Evolutionary conservation across 148 eudicot genomes (phyloP).

Genomic region (Rhododendron mucronatum): DNA sequence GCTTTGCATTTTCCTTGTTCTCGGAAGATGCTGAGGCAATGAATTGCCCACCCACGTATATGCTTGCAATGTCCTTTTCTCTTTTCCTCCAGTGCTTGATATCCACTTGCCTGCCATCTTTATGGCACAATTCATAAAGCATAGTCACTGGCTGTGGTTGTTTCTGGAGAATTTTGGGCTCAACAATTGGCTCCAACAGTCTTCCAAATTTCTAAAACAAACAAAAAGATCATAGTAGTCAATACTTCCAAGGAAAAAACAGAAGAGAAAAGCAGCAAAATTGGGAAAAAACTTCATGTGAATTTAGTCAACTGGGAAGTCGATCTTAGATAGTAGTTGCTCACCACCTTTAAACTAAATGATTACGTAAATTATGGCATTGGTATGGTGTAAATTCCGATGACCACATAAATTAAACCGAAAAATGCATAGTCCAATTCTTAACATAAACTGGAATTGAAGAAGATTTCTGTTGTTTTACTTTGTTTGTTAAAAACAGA

Average conservation of each 20-base stretch:
- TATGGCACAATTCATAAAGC: slow-evolving; percentile 57
- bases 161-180: slow-evolving; percentile 46
- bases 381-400: not conserved
- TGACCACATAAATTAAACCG: not conserved
- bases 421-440: not conserved
- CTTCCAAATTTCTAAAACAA: slow-evolving; percentile 25
- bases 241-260: not conserved
- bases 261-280: not conserved
- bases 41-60: slow-evolving; percentile 40
- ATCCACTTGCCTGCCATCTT: slow-evolving; percentile 21
- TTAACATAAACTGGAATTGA: not conserved
- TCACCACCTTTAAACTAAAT: not conserved
- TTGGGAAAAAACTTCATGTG: not conserved
- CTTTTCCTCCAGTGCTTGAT: not conserved
- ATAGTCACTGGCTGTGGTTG: slow-evolving; percentile 75
- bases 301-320: not conserved
- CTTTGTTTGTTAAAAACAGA: not conserved
- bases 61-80: slow-evolving; percentile 36
- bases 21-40: slow-evolving; percentile 49
- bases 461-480: not conserved
- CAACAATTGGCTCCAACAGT: slow-evolving; percentile 66
- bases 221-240: not conserved
- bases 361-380: not conserved
- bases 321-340: not conserved
- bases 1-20: slow-evolving; percentile 60